phyloP scores from a whole-genome alignment of 108 stramenopile species.

The Schizochytrium sp. region DNA sequence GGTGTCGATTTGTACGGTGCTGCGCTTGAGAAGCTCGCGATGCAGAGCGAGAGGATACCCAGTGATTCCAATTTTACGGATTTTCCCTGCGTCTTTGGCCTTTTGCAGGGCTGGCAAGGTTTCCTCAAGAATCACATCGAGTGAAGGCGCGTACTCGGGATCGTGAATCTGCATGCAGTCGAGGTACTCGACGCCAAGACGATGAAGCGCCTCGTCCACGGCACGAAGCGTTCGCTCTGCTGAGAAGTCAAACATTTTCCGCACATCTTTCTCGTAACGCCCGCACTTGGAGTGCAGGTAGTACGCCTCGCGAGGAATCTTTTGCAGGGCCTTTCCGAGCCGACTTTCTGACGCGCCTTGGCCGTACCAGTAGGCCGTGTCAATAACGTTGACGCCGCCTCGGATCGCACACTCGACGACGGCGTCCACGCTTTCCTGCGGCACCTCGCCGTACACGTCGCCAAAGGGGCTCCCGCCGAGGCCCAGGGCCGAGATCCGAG shows the following conservation, averaged over 20 bases:
- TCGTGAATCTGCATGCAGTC: slow-evolving; percentile 81
- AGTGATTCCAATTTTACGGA: slow-evolving; percentile 68
- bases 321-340: background rate
- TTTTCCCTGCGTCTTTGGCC: slow-evolving; percentile 54
- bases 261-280: background rate
- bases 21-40: slow-evolving; percentile 56
- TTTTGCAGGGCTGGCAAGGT: slow-evolving; percentile 63
- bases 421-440: background rate
- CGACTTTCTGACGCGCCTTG: background rate
- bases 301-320: background rate
- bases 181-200: slow-evolving; percentile 66
- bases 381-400: background rate
- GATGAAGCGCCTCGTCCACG: slow-evolving; percentile 56
- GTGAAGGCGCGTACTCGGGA: slow-evolving; percentile 70
- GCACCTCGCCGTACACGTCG: background rate
- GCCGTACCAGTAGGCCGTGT: background rate
- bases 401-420: background rate
- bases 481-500: background rate
- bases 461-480: background rate
- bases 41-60: slow-evolving; percentile 80
- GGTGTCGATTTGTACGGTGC: slow-evolving; percentile 60
- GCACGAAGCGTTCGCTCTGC: slow-evolving; percentile 55
- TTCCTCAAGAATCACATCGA: slow-evolving; percentile 58
- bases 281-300: slow-evolving; percentile 2
- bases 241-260: slow-evolving; percentile 74